These are phyloP conservation scores for Boeremia lycopersici DNA, from an alignment of 2,329 filamentous ascomycete species.

Conservation along the genomic window DNA sequence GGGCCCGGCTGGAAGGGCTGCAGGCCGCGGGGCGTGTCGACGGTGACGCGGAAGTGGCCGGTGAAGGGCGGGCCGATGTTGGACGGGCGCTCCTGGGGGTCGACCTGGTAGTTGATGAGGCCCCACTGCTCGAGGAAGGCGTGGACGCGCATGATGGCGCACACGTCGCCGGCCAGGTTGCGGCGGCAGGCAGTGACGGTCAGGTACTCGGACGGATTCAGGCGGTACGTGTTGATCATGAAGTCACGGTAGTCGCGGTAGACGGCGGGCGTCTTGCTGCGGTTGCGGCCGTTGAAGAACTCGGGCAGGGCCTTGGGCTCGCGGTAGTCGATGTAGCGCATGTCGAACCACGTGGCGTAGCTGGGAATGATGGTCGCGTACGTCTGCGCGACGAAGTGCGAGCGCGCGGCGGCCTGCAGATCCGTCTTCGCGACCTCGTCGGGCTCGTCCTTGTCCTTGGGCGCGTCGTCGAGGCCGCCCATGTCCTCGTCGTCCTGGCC, in stretches of 20 bases:
- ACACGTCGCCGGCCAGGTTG: constrained; percentile 95
- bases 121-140: constrained; percentile 99
- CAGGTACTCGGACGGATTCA: constrained; percentile 94
- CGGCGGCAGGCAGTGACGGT: constrained; percentile 95
- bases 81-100: constrained; percentile 91
- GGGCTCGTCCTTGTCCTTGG: constrained; percentile 50
- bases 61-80: constrained; percentile 97
- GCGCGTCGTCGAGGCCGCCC: constrained; percentile 46
- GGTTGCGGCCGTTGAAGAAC: constrained; percentile 98
- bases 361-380: constrained; percentile 96
- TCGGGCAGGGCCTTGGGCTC: constrained; percentile 95
- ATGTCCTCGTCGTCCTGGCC: constrained; percentile 76
- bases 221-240: constrained; percentile 98
- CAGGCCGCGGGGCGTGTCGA: constrained; percentile 91
- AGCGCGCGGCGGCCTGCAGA: constrained; percentile 83
- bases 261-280: constrained; percentile 94
- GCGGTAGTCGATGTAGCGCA: constrained; percentile 87
- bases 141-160: constrained; percentile 98
- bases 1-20: constrained; percentile 94
- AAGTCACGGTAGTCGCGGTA: constrained; percentile 99
- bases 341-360: constrained; percentile 99
- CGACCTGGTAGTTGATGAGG: constrained; percentile 99
- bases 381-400: constrained; percentile 90
- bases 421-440: constrained; percentile 76
- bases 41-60: constrained; percentile 94